Base-by-base conservation (phyloP, 768 basidiomycete genomes). In the Termitomyces heimii region DNA sequence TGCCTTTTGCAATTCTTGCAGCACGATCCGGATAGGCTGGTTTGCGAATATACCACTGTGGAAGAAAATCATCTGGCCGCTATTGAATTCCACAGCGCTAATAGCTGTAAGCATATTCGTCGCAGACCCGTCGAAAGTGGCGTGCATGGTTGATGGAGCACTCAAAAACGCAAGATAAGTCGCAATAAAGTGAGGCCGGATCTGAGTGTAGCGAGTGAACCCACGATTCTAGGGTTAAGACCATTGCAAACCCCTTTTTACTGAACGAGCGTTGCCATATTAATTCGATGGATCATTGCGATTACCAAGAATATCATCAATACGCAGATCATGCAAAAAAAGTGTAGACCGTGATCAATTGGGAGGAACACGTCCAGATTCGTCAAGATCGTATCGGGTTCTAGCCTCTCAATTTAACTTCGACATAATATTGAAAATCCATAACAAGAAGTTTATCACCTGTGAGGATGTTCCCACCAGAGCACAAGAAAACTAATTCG, bases 1-100 rank as follows among this genome's bases (percentile, higher is more conserved):
- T 13, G 87, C 84, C 64, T 85, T 83, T 68, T 88, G 87, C 32
- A 85, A 67, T 67, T 86, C 87, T 47, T 73, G 61, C 60, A 84
- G 72, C 63, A 83, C 79, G 40, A 78, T 74, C 40, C 81, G 82
- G 35, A 86, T 71, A 28, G 69, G 72, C 50, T 73, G 67, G 29
- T 73, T 73, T 18, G 68, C 66, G 62, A 88, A 84, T 62, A 79
- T 78, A 7, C 86, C 86, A 28, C 13, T 28, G 9, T 1, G 37
- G n/a, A 52, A 40, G 26, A 52, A 20, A 8, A 52, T 10, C 39
- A 52, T 26, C 13, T 52, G 37, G 26, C 51, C 51, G 24, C 37
- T 52, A 12, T 39, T 52, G 12, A 39, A 52, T 52, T 52, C 37
- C 26, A 52, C 37, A n/a, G 51, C 18, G 14, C 7, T 2, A 8